Conservation (phyloP, 1,284 basidiomycete species). For the Singerocomus rubriflavus region DNA sequence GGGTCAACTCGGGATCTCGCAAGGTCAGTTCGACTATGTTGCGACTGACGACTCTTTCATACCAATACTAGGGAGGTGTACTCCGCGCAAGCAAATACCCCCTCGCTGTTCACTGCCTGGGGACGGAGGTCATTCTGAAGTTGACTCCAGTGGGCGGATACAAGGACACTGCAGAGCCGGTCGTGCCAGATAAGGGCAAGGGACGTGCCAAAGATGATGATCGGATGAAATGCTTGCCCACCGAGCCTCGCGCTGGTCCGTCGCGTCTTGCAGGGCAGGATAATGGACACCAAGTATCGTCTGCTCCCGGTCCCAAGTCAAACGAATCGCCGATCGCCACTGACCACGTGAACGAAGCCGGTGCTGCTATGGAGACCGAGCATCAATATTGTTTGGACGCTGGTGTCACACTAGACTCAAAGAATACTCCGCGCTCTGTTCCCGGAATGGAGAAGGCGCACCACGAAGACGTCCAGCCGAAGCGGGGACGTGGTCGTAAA, state of each 20-base stretch:
- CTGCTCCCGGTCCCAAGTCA: not conserved
- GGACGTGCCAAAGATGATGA: constrained; percentile 7
- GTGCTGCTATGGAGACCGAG: constrained; percentile 7
- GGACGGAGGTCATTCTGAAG: constrained; percentile 22
- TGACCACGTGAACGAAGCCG: constrained; percentile 1
- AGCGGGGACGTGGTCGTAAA: constrained; percentile 6
- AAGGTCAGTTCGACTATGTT: constrained; percentile 27
- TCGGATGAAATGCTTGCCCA: constrained; percentile 2
- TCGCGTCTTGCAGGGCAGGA: not conserved
- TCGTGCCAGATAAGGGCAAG: constrained; percentile 13
- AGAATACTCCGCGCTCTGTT: not conserved
- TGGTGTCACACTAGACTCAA: not conserved
- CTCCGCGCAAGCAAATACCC: constrained; percentile 23
- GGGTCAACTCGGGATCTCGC: constrained; percentile 34
- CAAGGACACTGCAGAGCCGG: not conserved
- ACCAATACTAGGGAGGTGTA: constrained; percentile 20
- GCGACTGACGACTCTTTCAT: constrained; percentile 3
- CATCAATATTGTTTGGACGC: not conserved
- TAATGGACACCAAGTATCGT: not conserved
- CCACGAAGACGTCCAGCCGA: constrained; percentile 9
- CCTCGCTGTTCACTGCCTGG: constrained; percentile 24
- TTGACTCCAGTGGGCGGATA: constrained; percentile 30
- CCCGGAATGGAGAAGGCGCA: not conserved
- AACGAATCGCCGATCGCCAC: constrained; percentile 1
- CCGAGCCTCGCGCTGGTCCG: not conserved